Evolutionary conservation across 2,329 filamentous ascomycete species (phyloP).

Genomic region (Talaromyces marneffei): DNA sequence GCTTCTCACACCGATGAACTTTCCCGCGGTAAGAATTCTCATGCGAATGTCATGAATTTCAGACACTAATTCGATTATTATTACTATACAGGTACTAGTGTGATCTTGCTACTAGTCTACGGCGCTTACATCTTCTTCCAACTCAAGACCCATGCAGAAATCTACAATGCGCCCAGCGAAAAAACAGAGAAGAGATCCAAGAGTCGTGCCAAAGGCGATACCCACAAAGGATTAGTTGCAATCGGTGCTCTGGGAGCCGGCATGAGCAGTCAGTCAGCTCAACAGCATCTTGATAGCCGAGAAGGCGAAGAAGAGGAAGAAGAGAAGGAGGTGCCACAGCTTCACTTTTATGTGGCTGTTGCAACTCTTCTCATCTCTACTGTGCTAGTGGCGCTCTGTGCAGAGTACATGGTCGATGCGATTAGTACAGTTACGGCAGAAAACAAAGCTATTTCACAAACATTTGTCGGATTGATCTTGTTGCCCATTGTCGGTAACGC

Average conservation of each 20-base stretch:
- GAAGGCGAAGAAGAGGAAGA: constrained; percentile 54
- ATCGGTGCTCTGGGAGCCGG: constrained; percentile 50
- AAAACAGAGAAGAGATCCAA: constrained; percentile 61
- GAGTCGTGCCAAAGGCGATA: constrained; percentile 44
- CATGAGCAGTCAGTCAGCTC: constrained; percentile 46
- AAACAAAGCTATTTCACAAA: constrained; percentile 47
- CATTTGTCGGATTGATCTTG: constrained; percentile 59
- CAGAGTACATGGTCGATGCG: constrained; percentile 58
- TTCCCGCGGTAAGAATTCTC: constrained; percentile 7
- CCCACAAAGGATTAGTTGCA: constrained; percentile 45
- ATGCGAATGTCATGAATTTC: neutral
- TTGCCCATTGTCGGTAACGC: constrained; percentile 62
- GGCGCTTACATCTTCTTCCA: constrained; percentile 83
- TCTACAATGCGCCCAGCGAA: constrained; percentile 74
- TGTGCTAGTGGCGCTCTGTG: constrained; percentile 72
- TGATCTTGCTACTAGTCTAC: constrained; percentile 82
- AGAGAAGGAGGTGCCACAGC: constrained; percentile 66
- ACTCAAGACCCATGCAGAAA: constrained; percentile 71
- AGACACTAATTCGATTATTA: constrained; percentile 23
- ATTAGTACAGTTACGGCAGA: constrained; percentile 50
- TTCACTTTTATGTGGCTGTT: constrained; percentile 67
- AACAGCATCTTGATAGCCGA: constrained; percentile 37
- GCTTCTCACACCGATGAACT: constrained; percentile 12
- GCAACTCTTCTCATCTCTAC: constrained; percentile 67
- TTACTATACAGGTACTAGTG: constrained; percentile 48